phyloP scores from a whole-genome alignment of 768 basidiomycete genomes.

The Chalciporus piperatus region DNA sequence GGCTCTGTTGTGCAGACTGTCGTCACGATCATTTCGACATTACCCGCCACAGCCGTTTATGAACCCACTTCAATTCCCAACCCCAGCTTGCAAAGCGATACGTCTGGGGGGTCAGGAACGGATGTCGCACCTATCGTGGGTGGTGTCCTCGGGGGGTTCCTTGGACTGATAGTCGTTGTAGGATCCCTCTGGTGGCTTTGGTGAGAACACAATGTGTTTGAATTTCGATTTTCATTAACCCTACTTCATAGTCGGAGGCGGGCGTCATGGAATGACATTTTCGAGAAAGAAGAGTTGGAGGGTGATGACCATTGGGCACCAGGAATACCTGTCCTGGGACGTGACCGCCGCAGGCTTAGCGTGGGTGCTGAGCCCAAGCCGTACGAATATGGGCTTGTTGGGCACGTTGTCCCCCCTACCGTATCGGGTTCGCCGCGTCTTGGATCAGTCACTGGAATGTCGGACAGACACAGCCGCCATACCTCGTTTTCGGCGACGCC shows the following conservation, averaged over 20 bases:
- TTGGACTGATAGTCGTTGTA: conserved; percentile 46
- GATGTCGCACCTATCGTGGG: conserved; percentile 50
- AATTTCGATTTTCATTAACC: conserved; percentile 9
- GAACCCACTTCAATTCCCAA: conserved; percentile 14
- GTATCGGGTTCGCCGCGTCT: conserved; percentile 17
- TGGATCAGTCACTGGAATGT: conserved; percentile 18
- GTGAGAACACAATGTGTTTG: conserved; percentile 32
- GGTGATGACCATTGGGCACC: conserved; percentile 25
- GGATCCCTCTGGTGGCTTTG: conserved; percentile 48
- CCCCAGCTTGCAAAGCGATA: conserved; percentile 16
- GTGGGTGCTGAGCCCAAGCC: conserved; percentile 45
- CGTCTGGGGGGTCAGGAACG: conserved; percentile 19
- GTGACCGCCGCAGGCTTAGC: conserved; percentile 29
- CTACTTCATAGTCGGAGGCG: conserved; percentile 39
- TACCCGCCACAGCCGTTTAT: conserved; percentile 31
- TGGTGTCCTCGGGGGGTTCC: conserved; percentile 52
- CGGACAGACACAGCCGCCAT: conserved; percentile 20
- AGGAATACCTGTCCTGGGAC: conserved; percentile 15
- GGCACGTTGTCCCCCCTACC: conserved; percentile 34
- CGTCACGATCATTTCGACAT: conserved; percentile 38
- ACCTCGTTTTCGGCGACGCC: conserved; percentile 27
- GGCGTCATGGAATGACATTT: conserved; percentile 49
- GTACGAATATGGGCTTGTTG: conserved; percentile 64
- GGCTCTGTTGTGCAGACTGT: conserved; percentile 38
- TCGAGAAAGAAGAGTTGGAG: conserved; percentile 39